Conservation (phyloP, 2,329 filamentous ascomycete species). For the Claviceps africana region DNA sequence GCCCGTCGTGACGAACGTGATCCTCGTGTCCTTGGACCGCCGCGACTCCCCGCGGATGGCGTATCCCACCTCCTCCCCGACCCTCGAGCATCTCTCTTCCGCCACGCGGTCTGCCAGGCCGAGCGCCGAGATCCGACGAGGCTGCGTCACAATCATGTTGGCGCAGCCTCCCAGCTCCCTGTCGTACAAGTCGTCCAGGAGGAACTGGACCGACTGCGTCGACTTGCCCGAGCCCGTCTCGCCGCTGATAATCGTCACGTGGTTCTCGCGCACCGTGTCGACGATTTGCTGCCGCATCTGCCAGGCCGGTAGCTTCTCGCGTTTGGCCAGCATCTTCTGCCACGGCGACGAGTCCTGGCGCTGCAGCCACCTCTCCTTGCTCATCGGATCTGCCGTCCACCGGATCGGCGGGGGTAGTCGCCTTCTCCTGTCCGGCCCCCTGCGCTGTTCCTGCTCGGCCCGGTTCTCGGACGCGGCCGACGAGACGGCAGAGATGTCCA, state of each 20-base stretch:
- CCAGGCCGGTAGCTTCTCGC: slow-evolving; percentile 78
- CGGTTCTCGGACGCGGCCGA: slow-evolving; percentile 48
- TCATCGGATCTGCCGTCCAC: slow-evolving; percentile 47
- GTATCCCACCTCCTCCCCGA: slow-evolving; percentile 85
- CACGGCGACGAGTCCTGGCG: slow-evolving; percentile 52
- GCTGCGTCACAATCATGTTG: slow-evolving; percentile 93
- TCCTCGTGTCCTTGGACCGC: slow-evolving; percentile 59
- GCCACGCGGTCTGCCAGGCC: slow-evolving; percentile 89
- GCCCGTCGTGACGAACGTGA: slow-evolving; percentile 93
- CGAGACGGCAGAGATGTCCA: slow-evolving; percentile 69
- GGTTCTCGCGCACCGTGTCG: slow-evolving; percentile 55
- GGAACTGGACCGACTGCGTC: slow-evolving; percentile 91
- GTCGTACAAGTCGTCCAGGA: slow-evolving; percentile 79
- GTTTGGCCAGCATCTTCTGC: slow-evolving; percentile 59
- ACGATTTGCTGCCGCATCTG: slow-evolving; percentile 65
- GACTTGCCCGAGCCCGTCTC: slow-evolving; percentile 96
- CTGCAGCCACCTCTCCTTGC: slow-evolving; percentile 53
- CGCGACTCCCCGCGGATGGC: slow-evolving; percentile 83
- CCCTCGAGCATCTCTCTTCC: slow-evolving; percentile 68
- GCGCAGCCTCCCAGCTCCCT: slow-evolving; percentile 59
- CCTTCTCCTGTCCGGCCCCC: slow-evolving; percentile 15
- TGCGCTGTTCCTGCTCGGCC: slow-evolving; percentile 13
- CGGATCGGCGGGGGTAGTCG: slow-evolving; percentile 44
- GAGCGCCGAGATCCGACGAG: slow-evolving; percentile 83
- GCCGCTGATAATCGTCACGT: slow-evolving; percentile 92